These are phyloP conservation scores for Colletotrichum truncatum DNA, from an alignment of 2,329 filamentous ascomycete genomes.

Conservation along the genomic window DNA sequence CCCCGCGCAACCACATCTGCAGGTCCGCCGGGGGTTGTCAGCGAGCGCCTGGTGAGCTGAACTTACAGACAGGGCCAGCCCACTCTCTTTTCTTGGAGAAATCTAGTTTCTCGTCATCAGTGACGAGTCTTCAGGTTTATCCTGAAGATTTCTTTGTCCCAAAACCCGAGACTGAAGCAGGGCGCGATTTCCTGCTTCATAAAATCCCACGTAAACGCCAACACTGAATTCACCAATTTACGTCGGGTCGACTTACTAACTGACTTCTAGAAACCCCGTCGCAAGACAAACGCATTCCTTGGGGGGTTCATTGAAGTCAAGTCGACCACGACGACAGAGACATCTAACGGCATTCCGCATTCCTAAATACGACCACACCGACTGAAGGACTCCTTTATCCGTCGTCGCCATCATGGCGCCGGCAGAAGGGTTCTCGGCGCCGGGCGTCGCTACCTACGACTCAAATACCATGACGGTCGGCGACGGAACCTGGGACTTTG, in stretches of 20 bases:
- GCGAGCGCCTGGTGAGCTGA: conserved; percentile 22
- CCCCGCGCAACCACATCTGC: conserved; percentile 32
- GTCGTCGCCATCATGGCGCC: conserved; percentile 67
- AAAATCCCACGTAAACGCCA: neutral
- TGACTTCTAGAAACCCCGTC: conserved; percentile 6
- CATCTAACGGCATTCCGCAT: conserved; percentile 3
- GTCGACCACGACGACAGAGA: conserved; percentile 12
- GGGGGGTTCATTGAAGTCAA: conserved; percentile 1
- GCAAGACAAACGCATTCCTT: conserved; percentile 20
- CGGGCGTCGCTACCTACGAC: conserved; percentile 77
- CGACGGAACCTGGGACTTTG: conserved; percentile 85
- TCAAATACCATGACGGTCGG: conserved; percentile 81
- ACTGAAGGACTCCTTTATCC: conserved; percentile 22
- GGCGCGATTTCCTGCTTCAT: conserved; percentile 3
- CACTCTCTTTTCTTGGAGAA: conserved; percentile 7
- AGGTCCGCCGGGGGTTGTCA: conserved; percentile 12
- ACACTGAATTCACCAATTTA: conserved; percentile 10
- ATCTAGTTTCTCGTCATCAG: conserved; percentile 4
- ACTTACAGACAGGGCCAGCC: conserved; percentile 20
- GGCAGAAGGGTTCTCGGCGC: conserved; percentile 69
- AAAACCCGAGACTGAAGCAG: neutral
- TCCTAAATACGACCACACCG: conserved; percentile 1
- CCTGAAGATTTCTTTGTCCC: conserved; percentile 1
- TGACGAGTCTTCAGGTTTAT: conserved; percentile 8
- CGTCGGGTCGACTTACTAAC: conserved; percentile 20